phyloP scores from a whole-genome alignment of 331 rosid species.

The Saraca asoca region DNA sequence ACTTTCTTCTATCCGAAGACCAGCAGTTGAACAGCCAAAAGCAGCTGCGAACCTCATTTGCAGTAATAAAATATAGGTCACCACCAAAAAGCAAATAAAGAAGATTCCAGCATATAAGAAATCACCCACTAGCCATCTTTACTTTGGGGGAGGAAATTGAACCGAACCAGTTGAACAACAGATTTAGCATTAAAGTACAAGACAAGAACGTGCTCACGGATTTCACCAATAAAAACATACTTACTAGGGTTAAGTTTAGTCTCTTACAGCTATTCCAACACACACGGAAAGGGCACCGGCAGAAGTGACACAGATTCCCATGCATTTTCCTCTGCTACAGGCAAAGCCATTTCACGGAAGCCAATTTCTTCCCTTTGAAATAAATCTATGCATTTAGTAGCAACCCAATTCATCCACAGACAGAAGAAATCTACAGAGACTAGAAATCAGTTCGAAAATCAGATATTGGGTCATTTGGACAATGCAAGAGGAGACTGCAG shows the following conservation, averaged over 20 bases:
- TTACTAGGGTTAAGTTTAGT: constrained; percentile 15
- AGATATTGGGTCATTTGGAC: constrained; percentile 6
- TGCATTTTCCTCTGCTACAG: constrained; percentile 33
- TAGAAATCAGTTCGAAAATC: constrained; percentile 21
- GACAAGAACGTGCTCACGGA: constrained; percentile 5
- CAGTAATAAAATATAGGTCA: constrained; percentile 18
- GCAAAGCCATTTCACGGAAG: constrained; percentile 29
- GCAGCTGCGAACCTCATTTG: constrained; percentile 9
- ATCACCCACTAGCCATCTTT: constrained; percentile 1
- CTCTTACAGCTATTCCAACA: constrained; percentile 31
- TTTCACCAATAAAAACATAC: constrained; percentile 2
- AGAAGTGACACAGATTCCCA: constrained; percentile 39
- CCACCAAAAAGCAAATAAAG: constrained; percentile 28
- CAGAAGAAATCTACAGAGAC: neutral
- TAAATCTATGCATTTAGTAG: too few relatives aligned
- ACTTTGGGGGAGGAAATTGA: constrained; percentile 18
- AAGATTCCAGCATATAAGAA: constrained; percentile 23
- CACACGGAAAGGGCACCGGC: constrained; percentile 9
- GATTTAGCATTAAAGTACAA: neutral
- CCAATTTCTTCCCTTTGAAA: constrained; percentile 12
- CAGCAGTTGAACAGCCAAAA: constrained; percentile 18
- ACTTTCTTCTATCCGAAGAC: constrained; percentile 5
- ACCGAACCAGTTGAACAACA: neutral
- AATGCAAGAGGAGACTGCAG: constrained; percentile 14
- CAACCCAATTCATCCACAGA: neutral